Percentiles rank a stretch among this genome's conserved stretches.
phyloP scores from a whole-genome alignment of 2,329 filamentous ascomycete genomes.

The Colletotrichum siamense region DNA sequence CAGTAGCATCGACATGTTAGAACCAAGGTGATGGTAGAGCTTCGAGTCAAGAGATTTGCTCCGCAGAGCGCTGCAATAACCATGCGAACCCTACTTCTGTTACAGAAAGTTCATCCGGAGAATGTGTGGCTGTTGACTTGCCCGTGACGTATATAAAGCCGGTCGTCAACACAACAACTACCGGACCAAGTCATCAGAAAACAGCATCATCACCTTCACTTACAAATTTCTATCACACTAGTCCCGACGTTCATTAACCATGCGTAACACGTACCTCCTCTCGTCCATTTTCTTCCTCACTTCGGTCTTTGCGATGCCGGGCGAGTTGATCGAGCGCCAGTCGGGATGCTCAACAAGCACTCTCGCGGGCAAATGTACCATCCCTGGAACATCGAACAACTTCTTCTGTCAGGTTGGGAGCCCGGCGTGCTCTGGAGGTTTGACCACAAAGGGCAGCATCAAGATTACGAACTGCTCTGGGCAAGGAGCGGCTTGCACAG shows the following conservation, averaged over 20 bases:
- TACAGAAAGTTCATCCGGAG: not conserved
- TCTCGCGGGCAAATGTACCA: not conserved
- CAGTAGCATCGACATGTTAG: not conserved
- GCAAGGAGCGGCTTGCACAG: not conserved
- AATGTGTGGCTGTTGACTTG: not conserved
- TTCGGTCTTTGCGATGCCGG: not conserved
- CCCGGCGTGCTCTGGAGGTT: fast-evolving
- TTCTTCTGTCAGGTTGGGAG: not conserved
- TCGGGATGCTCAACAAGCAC: not conserved
- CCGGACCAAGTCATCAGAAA: fast-evolving
- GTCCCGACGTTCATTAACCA: not conserved
- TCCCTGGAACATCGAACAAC: not conserved
- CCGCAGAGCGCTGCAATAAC: not conserved
- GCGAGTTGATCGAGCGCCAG: not conserved
- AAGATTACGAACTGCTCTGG: not conserved
- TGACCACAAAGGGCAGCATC: not conserved
- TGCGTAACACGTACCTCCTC: not conserved
- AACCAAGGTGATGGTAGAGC: not conserved
- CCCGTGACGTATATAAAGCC: not conserved
- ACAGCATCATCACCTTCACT: not conserved
- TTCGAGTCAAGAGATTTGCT: not conserved
- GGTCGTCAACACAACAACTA: not conserved
- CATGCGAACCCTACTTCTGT: not conserved
- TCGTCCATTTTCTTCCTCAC: not conserved
- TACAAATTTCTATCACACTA: not conserved